Conservation (phyloP, 768 basidiomycete species). For the Suillus bovinus region DNA sequence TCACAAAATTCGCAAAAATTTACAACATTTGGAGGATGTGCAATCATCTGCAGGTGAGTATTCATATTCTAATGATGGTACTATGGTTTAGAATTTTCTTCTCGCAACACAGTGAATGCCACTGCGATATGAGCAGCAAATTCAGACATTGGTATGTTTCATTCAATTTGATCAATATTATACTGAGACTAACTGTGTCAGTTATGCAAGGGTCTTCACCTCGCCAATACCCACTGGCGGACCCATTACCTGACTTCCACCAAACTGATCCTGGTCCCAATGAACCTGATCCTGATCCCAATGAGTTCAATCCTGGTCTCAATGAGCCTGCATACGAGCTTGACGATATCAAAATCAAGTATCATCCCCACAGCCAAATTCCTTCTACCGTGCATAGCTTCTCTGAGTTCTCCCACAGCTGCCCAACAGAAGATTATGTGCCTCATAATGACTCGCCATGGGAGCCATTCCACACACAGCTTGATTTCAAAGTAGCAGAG, state of each 20-base stretch:
- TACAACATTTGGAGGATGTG: not conserved
- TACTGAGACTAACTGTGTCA: not conserved
- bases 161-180: too few species aligned
- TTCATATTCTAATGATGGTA: not conserved
- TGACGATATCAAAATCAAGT: slow-evolving; percentile 26
- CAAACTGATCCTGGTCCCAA: too few species aligned
- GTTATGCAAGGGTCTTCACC: not conserved
- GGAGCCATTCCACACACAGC: too few species aligned
- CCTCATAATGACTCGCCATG: slow-evolving; percentile 13
- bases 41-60: not conserved
- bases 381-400: slow-evolving; percentile 15
- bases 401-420: slow-evolving; percentile 14
- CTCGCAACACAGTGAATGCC: not conserved
- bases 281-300: not conserved
- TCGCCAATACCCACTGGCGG: not conserved
- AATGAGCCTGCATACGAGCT: not conserved
- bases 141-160: too few species aligned
- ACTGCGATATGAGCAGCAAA: not conserved
- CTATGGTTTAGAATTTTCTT: not conserved
- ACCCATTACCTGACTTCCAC: not conserved
- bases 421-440: not conserved
- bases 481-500: too few species aligned
- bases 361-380: slow-evolving; percentile 21
- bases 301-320: not conserved
- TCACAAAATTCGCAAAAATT: not conserved